Conservation (phyloP, 148 eudicot genomes). For the Persicaria tinctoria region DNA sequence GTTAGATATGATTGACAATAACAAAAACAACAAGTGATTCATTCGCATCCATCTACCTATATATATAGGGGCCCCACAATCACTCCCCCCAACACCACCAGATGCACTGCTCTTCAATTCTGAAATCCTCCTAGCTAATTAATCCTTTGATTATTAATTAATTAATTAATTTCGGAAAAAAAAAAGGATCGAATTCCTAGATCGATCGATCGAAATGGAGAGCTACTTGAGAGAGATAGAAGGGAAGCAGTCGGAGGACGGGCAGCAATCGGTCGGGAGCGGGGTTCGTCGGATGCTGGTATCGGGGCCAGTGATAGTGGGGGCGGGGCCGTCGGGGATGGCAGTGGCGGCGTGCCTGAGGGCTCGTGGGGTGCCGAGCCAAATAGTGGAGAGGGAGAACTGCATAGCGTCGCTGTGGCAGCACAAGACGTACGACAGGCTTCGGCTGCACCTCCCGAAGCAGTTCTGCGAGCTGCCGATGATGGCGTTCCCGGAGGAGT, state of each 20-base stretch:
- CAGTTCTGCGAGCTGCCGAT: slow-evolving; percentile 11
- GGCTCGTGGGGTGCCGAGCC: not conserved
- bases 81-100: not conserved
- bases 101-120: not conserved
- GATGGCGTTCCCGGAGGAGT: slow-evolving; percentile 1
- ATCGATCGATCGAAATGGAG: not conserved
- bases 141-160: not conserved
- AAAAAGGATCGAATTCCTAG: too few relatives aligned
- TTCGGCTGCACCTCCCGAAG: not conserved
- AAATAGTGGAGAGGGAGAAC: not conserved
- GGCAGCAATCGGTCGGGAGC: too few relatives aligned
- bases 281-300: not conserved
- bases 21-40: not conserved
- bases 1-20: not conserved
- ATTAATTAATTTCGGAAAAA: too few relatives aligned
- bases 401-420: slow-evolving; percentile 14
- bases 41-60: not conserved
- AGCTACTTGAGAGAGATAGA: not conserved
- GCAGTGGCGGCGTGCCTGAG: slow-evolving; percentile 2
- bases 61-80: not conserved
- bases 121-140: not conserved
- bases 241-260: not conserved
- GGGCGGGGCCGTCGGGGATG: slow-evolving; percentile 9
- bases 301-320: not conserved
- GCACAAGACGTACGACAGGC: slow-evolving; percentile 8